Percentiles rank a stretch among this genome's conserved stretches.
These are phyloP conservation scores for Akebia trifoliata DNA, from an alignment of 164 flowering plant species.

Conservation along the genomic window DNA sequence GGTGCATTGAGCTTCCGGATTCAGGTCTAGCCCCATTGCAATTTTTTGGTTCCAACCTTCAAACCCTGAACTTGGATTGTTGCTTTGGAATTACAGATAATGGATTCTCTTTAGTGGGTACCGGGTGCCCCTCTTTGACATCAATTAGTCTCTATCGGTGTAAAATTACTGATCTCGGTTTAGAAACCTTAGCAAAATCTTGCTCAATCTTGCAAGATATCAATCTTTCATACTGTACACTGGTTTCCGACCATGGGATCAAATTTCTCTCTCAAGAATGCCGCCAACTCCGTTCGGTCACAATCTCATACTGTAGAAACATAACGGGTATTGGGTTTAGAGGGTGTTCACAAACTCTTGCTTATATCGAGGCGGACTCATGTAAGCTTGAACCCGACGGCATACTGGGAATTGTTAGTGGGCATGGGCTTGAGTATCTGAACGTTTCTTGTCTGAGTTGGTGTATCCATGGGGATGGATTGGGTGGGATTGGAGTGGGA, in stretches of 20 bases:
- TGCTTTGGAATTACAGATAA: conserved; percentile 53
- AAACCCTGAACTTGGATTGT: conserved; percentile 43
- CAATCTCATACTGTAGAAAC: conserved; percentile 37
- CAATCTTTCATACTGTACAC: conserved; percentile 51
- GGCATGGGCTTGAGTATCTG: conserved; percentile 53
- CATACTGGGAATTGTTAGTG: conserved; percentile 41
- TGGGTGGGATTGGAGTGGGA: conserved; percentile 50
- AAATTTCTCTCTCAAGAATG: conserved; percentile 39
- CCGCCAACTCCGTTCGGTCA: conserved; percentile 34
- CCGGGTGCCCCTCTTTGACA: conserved; percentile 40
- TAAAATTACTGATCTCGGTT: conserved; percentile 46
- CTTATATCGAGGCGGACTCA: conserved; percentile 56
- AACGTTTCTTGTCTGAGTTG: conserved; percentile 36
- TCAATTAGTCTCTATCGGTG: conserved; percentile 56
- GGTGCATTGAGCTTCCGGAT: conserved; percentile 58
- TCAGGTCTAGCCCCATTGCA: conserved; percentile 34
- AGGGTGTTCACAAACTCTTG: conserved; percentile 45
- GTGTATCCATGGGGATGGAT: conserved; percentile 31
- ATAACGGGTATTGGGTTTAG: conserved; percentile 54
- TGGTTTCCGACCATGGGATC: conserved; percentile 49
- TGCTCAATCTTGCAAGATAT: conserved; percentile 39
- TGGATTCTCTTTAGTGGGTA: conserved; percentile 44
- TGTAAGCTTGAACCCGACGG: conserved; percentile 60
- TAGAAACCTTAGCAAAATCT: conserved; percentile 41
- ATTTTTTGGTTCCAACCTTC: conserved; percentile 39